A percentile compares a stretch with the other conserved stretches of the same genome.
Conservation (phyloP, 805 yeast species). For the Ogataea kodamae region DNA sequence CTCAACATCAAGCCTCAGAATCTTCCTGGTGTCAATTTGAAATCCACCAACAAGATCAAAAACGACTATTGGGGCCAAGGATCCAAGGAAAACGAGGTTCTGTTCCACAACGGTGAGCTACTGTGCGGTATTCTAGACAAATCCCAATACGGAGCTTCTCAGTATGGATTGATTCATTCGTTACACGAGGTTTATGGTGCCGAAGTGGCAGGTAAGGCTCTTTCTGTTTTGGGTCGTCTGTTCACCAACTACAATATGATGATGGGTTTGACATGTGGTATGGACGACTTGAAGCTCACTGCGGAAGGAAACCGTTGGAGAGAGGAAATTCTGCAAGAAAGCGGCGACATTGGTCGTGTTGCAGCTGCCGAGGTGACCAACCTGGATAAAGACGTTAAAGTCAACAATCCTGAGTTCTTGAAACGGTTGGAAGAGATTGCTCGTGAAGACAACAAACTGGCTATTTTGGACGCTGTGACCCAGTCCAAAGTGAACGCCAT, state of each 20-base stretch:
- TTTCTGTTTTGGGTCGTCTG: constrained; percentile 90
- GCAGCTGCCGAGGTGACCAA: constrained; percentile 96
- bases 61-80: constrained; percentile 91
- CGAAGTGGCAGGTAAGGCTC: constrained; percentile 78
- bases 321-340: constrained; percentile 69
- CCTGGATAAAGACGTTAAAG: constrained; percentile 48
- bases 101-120: constrained; percentile 83
- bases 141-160: constrained; percentile 97
- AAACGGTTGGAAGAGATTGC: constrained; percentile 90
- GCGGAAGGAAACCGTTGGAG: constrained; percentile 90
- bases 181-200: constrained; percentile 95
- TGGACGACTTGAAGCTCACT: constrained; percentile 96
- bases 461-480: constrained; percentile 91
- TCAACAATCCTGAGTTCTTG: constrained; percentile 68
- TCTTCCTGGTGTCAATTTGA: constrained; percentile 88
- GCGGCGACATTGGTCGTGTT: constrained; percentile 78
- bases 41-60: constrained; percentile 83
- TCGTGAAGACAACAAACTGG: constrained; percentile 89
- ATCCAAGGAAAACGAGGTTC: constrained; percentile 80
- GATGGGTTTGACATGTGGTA: constrained; percentile 98
- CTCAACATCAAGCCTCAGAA: constrained; percentile 81
- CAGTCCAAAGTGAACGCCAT: constrained; percentile 89
- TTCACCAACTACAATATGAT: constrained; percentile 91
- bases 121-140: constrained; percentile 93
- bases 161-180: constrained; percentile 94